Evolutionary conservation across 305 asterid genomes (phyloP).

Genomic region (Fraxinus albicans): DNA sequence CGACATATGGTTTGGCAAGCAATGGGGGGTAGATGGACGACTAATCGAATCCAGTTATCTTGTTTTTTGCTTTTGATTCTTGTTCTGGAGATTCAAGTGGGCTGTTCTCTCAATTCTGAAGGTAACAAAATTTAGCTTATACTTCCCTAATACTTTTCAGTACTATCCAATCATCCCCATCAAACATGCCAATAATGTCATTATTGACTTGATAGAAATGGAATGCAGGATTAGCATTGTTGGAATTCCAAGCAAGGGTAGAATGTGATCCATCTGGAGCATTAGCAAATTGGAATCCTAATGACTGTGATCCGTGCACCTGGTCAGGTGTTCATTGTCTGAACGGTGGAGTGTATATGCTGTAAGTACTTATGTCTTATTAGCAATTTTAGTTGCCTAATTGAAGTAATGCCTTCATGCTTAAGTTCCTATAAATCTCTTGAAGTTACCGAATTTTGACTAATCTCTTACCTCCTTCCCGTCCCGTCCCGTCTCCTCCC

Average conservation of each 20-base stretch:
- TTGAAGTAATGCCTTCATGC: neutral
- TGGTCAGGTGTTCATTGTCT: slow-evolving; percentile 84
- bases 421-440: neutral
- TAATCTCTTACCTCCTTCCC: neutral
- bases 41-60: slow-evolving; percentile 38
- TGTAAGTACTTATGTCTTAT: slow-evolving; percentile 52
- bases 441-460: neutral
- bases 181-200: neutral
- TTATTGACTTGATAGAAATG: slow-evolving; percentile 18
- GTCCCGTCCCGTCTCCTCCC: neutral
- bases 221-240: slow-evolving; percentile 66
- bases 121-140: slow-evolving; percentile 42
- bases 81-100: slow-evolving; percentile 43
- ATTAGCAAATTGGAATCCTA: slow-evolving; percentile 67
- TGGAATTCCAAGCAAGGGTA: slow-evolving; percentile 61
- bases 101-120: slow-evolving; percentile 72
- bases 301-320: slow-evolving; percentile 68
- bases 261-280: slow-evolving; percentile 69
- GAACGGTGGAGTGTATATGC: slow-evolving; percentile 61
- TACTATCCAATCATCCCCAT: neutral
- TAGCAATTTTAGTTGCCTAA: neutral
- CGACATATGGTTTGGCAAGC: slow-evolving; percentile 44
- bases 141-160: neutral
- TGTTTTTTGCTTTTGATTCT: slow-evolving; percentile 49
- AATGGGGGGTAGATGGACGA: slow-evolving; percentile 74